Evolutionary conservation across 768 basidiomycete species (phyloP).

Genomic region (Mycena metata): DNA sequence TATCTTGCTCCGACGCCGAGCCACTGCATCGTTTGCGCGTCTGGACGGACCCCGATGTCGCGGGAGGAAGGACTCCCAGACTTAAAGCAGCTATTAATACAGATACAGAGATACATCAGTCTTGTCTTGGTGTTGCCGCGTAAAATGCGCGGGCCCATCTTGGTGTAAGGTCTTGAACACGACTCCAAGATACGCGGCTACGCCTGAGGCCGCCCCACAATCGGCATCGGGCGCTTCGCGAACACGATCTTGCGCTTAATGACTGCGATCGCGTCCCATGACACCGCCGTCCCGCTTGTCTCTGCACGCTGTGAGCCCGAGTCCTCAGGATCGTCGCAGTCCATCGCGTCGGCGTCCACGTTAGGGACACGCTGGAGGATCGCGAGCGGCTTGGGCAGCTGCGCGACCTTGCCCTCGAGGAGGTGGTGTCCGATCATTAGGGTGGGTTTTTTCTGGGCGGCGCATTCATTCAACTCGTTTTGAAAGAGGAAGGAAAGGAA

Average conservation of each 20-base stretch:
- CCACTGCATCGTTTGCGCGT: too few species aligned
- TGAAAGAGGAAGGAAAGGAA: background rate
- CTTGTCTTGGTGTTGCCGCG: too few species aligned
- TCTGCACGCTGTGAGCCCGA: conserved; percentile 4
- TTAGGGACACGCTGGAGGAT: conserved; percentile 67
- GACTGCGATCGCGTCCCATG: conserved; percentile 76
- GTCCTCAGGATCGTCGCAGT: conserved; percentile 2
- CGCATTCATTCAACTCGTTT: too few species aligned
- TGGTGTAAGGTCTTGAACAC: too few species aligned
- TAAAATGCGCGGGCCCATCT: too few species aligned
- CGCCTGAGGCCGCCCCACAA: conserved; percentile 50
- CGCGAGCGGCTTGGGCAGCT: conserved; percentile 84
- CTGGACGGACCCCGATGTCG: too few species aligned
- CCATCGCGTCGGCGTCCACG: conserved; percentile 37
- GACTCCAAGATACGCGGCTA: too few species aligned
- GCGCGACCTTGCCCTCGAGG: conserved; percentile 87
- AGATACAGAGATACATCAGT: too few species aligned
- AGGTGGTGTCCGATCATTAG: conserved; percentile 90
- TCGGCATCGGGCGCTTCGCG: conserved; percentile 85
- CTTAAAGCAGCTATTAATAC: too few species aligned
- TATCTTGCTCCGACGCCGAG: too few species aligned
- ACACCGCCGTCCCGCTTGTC: conserved; percentile 29
- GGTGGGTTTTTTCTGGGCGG: conserved; percentile 86
- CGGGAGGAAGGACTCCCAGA: too few species aligned
- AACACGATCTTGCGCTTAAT: conserved; percentile 89